Conservation (phyloP, 2,329 filamentous ascomycete species). For the Colletotrichum sp. region DNA sequence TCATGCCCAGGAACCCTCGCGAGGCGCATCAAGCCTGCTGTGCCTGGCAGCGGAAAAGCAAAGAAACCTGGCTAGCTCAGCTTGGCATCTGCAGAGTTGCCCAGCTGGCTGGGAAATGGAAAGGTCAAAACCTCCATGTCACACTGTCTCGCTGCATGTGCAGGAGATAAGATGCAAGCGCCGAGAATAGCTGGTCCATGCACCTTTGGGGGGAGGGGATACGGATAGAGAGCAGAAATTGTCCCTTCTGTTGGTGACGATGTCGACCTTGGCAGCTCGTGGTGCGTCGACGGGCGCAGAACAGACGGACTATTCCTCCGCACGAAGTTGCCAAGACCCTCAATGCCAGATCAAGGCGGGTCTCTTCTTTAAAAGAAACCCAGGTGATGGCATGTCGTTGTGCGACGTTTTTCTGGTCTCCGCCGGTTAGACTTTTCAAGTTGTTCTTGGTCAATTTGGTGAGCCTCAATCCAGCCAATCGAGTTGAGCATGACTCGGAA, state of each 20-base stretch:
- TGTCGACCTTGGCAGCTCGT: background rate
- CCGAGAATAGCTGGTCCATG: background rate
- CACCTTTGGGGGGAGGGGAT: background rate
- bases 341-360: constrained; percentile 2
- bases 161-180: background rate
- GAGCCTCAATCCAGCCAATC: background rate
- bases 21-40: background rate
- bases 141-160: background rate
- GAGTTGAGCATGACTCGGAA: constrained; percentile 3
- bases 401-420: background rate
- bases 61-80: background rate
- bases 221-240: background rate
- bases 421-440: background rate
- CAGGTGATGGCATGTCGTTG: background rate
- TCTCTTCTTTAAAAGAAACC: background rate
- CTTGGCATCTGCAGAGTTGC: background rate
- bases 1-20: background rate
- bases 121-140: background rate
- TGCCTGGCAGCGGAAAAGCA: background rate
- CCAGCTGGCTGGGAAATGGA: background rate
- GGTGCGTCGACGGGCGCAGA: background rate
- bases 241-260: background rate
- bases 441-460: constrained; percentile 8
- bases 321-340: constrained; percentile 1
- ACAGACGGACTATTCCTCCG: background rate